phyloP scores from a whole-genome alignment of 2,329 filamentous ascomycete genomes.

The Penicillium sp. region DNA sequence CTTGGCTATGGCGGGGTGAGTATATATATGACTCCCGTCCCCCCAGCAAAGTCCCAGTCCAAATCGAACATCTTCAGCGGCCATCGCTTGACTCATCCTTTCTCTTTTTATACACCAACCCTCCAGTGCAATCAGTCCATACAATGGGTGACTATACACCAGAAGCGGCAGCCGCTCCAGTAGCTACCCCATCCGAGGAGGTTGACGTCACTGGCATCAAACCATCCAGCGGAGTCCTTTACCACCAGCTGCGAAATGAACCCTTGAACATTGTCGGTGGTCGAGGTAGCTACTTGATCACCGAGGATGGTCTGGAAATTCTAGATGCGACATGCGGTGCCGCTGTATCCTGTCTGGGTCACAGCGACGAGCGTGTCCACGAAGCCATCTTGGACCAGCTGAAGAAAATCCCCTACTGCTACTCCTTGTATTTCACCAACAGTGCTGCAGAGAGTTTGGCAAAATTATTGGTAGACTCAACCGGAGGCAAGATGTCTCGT shows the following conservation, averaged over 20 bases:
- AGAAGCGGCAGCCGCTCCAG: neutral
- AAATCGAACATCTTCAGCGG: neutral
- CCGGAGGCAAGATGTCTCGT: constrained; percentile 51
- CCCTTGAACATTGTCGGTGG: constrained; percentile 47
- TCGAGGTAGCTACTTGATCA: constrained; percentile 47
- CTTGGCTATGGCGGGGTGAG: neutral
- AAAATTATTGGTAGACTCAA: constrained; percentile 48
- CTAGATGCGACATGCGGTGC: constrained; percentile 71
- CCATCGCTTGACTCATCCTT: neutral
- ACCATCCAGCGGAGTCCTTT: constrained; percentile 42
- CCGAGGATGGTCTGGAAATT: constrained; percentile 54
- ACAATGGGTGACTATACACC: constrained; percentile 24
- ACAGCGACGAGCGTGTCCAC: constrained; percentile 60
- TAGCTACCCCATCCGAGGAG: neutral
- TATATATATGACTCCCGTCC: neutral
- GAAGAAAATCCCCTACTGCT: constrained; percentile 55
- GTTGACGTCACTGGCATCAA: neutral
- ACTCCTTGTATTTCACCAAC: constrained; percentile 57
- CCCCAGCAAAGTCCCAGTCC: neutral
- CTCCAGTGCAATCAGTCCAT: neutral
- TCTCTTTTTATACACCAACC: neutral
- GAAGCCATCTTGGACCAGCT: constrained; percentile 60
- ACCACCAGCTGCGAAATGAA: constrained; percentile 46
- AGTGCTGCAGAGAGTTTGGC: constrained; percentile 52
- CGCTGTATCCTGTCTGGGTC: constrained; percentile 69